Conservation (phyloP, 805 yeast genomes). For the Scheffersomyces lignosus region DNA sequence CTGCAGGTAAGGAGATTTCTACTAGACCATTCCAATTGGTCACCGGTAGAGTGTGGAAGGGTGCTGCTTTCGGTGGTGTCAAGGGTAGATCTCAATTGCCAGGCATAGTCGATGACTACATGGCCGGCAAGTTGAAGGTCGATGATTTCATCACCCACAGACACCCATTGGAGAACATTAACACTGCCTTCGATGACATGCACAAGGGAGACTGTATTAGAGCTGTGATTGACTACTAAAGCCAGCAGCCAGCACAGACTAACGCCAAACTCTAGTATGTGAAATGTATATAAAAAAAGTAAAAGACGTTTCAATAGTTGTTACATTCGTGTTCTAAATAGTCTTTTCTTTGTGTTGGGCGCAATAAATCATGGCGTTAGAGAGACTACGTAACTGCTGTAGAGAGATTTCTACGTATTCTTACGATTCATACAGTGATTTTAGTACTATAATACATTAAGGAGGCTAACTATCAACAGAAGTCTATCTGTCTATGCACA, state of each 20-base stretch:
- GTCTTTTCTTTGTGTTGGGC: not conserved
- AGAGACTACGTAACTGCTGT: not conserved
- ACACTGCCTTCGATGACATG: constrained; percentile 91
- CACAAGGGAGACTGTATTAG: constrained; percentile 93
- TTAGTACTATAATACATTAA: too few species aligned
- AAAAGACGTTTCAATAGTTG: too few species aligned
- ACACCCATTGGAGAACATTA: constrained; percentile 74
- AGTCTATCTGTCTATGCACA: too few species aligned
- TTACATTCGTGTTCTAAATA: too few species aligned
- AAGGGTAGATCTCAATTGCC: constrained; percentile 97
- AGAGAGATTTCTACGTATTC: too few species aligned
- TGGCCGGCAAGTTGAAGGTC: constrained; percentile 78
- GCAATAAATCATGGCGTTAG: not conserved
- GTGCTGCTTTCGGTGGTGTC: constrained; percentile 99
- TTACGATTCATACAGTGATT: too few species aligned
- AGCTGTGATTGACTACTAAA: constrained; percentile 67
- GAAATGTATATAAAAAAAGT: not conserved
- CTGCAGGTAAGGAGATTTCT: constrained; percentile 94
- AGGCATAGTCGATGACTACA: constrained; percentile 80
- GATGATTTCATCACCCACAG: constrained; percentile 95
- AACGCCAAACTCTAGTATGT: not conserved
- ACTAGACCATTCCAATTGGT: constrained; percentile 99
- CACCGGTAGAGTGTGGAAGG: constrained; percentile 98
- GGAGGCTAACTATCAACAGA: too few species aligned
- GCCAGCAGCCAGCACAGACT: constrained; percentile 15